Percentiles rank a stretch among this genome's conserved stretches.
These are phyloP conservation scores for Rosa lucieae DNA, from an alignment of 306 rosid genomes.

Conservation along the genomic window DNA sequence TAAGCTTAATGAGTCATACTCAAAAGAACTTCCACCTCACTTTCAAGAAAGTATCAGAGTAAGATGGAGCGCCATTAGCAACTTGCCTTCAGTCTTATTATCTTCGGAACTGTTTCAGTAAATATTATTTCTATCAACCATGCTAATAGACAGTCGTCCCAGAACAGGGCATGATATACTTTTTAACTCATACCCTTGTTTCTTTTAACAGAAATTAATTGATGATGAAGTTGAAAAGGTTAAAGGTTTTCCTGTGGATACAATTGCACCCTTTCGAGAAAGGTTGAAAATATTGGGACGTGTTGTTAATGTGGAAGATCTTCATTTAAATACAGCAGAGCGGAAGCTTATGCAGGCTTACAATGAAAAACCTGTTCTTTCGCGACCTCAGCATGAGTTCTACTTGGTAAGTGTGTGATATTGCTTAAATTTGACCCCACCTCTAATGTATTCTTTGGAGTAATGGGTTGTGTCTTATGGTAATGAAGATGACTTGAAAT, in stretches of 20 bases:
- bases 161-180: background rate
- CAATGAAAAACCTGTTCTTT: constrained; percentile 98
- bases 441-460: background rate
- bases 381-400: constrained; percentile 98
- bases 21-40: constrained; percentile 74
- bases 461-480: background rate
- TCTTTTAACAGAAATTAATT: constrained; percentile 57
- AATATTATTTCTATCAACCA: background rate
- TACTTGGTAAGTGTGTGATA: constrained; percentile 48
- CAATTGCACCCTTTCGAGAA: constrained; percentile 71
- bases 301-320: constrained; percentile 79
- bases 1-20: constrained; percentile 73
- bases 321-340: constrained; percentile 80
- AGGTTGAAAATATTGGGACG: constrained; percentile 96
- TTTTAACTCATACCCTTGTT: constrained; percentile 1
- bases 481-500: background rate
- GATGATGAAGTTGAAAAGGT: constrained; percentile 95
- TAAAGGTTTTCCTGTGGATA: constrained; percentile 81
- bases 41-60: constrained; percentile 90
- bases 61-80: constrained; percentile 40
- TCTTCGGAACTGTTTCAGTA: background rate
- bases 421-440: background rate
- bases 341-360: constrained; percentile 93
- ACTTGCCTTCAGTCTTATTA: background rate
- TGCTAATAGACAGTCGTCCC: background rate